Percentiles rank a stretch among this genome's conserved stretches.
These are phyloP conservation scores for Nakaseomyces uthaithaninus DNA, from an alignment of 1,139 yeast genomes.

Conservation along the genomic window DNA sequence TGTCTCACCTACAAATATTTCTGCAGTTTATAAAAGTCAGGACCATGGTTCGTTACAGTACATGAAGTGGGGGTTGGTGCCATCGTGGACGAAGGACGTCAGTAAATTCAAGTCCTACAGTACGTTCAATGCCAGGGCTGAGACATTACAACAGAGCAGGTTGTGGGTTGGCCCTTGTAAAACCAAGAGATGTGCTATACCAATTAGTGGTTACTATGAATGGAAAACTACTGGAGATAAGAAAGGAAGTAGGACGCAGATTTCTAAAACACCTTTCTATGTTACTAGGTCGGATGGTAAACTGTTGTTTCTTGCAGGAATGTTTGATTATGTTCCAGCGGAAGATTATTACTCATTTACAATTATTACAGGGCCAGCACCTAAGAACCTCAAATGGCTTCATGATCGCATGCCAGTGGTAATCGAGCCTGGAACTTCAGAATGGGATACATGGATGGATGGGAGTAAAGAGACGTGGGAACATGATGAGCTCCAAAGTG, in stretches of 20 bases:
- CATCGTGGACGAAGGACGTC: conserved; percentile 41
- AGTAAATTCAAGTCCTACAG: conserved; percentile 33
- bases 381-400: conserved; percentile 52
- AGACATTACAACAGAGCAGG: conserved; percentile 40
- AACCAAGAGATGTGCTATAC: conserved; percentile 52
- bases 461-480: conserved; percentile 35
- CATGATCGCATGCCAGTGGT: conserved; percentile 75
- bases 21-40: conserved; percentile 37
- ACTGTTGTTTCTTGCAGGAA: conserved; percentile 63
- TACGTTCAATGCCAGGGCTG: conserved; percentile 60
- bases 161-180: conserved; percentile 39
- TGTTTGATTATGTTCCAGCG: conserved; percentile 38
- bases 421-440: conserved; percentile 46
- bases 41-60: conserved; percentile 29
- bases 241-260: not conserved
- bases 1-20: conserved; percentile 43
- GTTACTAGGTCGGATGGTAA: conserved; percentile 46
- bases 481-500: conserved; percentile 34
- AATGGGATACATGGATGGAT: conserved; percentile 58
- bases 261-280: conserved; percentile 51
- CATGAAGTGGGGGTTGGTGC: conserved; percentile 59
- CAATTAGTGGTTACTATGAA: conserved; percentile 79
- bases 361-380: conserved; percentile 66
- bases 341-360: conserved; percentile 46
- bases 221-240: conserved; percentile 43